Conservation (phyloP, 2,329 filamentous ascomycete genomes). For the Aspergillus flavus region DNA sequence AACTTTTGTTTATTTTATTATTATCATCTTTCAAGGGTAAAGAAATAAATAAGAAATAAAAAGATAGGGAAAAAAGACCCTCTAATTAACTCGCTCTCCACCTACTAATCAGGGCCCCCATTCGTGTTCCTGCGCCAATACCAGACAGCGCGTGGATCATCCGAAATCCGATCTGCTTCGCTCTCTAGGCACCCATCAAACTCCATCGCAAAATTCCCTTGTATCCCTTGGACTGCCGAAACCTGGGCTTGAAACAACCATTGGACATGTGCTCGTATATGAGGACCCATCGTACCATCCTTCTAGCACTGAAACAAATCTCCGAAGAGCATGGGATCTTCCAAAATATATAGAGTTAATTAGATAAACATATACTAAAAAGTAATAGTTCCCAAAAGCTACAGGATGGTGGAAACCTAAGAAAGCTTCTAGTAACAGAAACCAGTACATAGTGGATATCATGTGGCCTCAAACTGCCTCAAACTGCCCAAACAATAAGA, state of each 20-base stretch:
- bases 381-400: neutral
- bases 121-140: conserved; percentile 11
- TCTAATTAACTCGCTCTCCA: neutral
- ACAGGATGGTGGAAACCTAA: neutral
- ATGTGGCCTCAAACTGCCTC: conserved; percentile 4
- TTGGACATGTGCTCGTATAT: neutral
- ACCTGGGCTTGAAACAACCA: neutral
- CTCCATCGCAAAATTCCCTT: neutral
- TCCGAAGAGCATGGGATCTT: neutral
- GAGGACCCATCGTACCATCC: neutral
- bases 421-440: conserved; percentile 2
- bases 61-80: neutral
- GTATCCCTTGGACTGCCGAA: neutral
- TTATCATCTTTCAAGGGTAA: too few relatives aligned
- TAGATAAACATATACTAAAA: neutral
- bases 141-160: conserved; percentile 9
- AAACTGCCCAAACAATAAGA: neutral
- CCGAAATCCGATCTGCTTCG: conserved; percentile 4
- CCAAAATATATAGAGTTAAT: neutral
- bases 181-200: neutral
- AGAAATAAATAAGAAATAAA: neutral
- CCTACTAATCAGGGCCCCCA: neutral
- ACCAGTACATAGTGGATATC: conserved; percentile 18
- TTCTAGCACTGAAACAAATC: neutral
- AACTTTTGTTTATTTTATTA: neutral